Percentiles rank a stretch among this genome's conserved stretches.
Conservation (phyloP, 805 yeast genomes). For the Helenozyma rhizophorensis region DNA sequence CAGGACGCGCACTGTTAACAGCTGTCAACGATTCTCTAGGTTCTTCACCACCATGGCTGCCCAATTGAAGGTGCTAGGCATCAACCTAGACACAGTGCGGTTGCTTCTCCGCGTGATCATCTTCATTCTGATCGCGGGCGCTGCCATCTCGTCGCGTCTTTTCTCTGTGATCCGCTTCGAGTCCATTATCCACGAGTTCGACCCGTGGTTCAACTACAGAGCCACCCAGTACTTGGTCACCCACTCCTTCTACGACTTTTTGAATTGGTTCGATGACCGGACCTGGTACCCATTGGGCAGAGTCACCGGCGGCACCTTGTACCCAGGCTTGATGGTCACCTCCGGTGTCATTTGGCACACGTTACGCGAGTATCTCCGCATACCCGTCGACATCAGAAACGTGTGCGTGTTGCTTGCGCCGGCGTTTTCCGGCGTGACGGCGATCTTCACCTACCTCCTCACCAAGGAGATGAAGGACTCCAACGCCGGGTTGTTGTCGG, state of each 20-base stretch:
- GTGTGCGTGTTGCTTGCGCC: conserved; percentile 96
- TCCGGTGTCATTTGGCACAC: conserved; percentile 84
- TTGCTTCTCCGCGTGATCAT: conserved; percentile 59
- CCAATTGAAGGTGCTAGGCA: conserved; percentile 26
- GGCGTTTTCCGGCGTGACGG: conserved; percentile 89
- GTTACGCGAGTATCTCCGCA: conserved; percentile 53
- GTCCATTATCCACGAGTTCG: conserved; percentile 95
- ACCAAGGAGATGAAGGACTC: conserved; percentile 87
- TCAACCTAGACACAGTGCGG: conserved; percentile 34
- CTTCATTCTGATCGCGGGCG: conserved; percentile 76
- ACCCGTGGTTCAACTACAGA: conserved; percentile 94
- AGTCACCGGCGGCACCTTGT: conserved; percentile 97
- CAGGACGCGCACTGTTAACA: too few relatives aligned
- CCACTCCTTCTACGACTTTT: conserved; percentile 81
- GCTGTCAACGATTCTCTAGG: too few relatives aligned
- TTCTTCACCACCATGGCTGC: conserved; percentile 11
- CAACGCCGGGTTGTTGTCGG: conserved; percentile 87
- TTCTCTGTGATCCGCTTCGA: conserved; percentile 97
- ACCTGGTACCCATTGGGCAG: conserved; percentile 99
- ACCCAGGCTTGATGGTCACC: conserved; percentile 98
- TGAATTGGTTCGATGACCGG: conserved; percentile 98
- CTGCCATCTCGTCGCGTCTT: conserved; percentile 86
- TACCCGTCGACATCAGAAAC: conserved; percentile 93
- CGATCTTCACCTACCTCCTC: conserved; percentile 80
- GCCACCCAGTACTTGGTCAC: conserved; percentile 90